A percentile compares a stretch with the other conserved stretches of the same genome.
Evolutionary conservation across 371 early-diverging fungal species (phyloP).

Genomic region (Syncephalis fuscata): DNA sequence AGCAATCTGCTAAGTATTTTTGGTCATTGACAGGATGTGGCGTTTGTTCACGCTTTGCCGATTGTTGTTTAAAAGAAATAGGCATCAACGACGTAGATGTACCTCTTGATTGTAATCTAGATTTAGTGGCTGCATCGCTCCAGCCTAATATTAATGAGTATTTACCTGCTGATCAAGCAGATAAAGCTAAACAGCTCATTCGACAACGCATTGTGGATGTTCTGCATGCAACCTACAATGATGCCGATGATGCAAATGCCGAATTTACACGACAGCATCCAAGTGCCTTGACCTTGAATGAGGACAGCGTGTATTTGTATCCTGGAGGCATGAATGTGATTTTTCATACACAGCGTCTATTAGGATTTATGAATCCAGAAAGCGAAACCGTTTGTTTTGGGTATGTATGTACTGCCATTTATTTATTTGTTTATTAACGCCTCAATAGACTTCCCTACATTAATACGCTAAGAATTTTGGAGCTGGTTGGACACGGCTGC

Average conservation of each 20-base stretch:
- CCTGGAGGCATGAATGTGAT: constrained; percentile 92
- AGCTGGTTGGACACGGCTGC: constrained; percentile 82
- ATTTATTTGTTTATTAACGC: neutral
- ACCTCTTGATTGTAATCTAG: neutral
- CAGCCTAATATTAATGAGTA: constrained; percentile 14
- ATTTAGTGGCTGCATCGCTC: neutral
- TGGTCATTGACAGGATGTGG: constrained; percentile 93
- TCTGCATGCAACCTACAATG: constrained; percentile 21
- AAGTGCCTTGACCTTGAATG: constrained; percentile 14
- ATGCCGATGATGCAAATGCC: constrained; percentile 1
- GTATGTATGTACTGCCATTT: constrained; percentile 16
- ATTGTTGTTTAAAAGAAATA: constrained; percentile 16
- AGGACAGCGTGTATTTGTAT: constrained; percentile 72
- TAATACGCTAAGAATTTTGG: constrained; percentile 84
- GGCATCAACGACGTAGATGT: neutral
- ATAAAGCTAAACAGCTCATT: constrained; percentile 52
- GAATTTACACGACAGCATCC: constrained; percentile 3
- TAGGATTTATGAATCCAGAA: constrained; percentile 22
- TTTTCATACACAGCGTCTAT: constrained; percentile 57
- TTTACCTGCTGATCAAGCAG: constrained; percentile 42
- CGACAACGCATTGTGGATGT: constrained; percentile 72
- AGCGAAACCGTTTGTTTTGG: constrained; percentile 80
- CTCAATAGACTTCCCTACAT: constrained; percentile 70
- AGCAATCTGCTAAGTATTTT: constrained; percentile 61
- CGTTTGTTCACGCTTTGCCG: constrained; percentile 75